Base-by-base conservation (phyloP, 768 basidiomycete species). In the Podaxis sp. region DNA sequence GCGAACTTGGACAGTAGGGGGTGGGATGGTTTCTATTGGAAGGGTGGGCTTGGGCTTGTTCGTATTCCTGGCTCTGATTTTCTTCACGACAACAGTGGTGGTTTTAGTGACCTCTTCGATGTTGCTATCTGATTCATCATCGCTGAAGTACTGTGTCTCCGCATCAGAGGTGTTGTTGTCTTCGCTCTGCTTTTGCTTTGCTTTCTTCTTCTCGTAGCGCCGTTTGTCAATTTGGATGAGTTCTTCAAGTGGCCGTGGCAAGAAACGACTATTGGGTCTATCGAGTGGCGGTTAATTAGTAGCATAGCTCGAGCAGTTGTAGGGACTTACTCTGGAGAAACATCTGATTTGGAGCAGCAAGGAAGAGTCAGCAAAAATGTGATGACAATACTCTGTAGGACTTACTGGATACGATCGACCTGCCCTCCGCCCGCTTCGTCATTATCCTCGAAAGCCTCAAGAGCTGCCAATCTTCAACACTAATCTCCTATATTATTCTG, bases 351-450 rank as follows among this genome's bases (percentile, higher is more conserved):
- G 67, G 59, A 74, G 75, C 51, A 75, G 76, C 75, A 39, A 4
- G 19, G 19, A 64, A 46, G 33, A 40, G 22, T 51, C 49, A 44
- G 33, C 36, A 7, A 30, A 19, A n/a, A 46, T 46, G 19, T 8
- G 51, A 17, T 26, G 22, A 3, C 12, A 54, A 59, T 40, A 24
- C 39, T 26, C 9, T 17, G 9, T 28, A 48, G 13, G 8, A 73
- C 80, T 63, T 65, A 83, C 82, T 84, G 6, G 74, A 70, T 6
- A 77, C 81, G 64, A 83, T 75, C 5, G 81, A 76, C 53, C 77
- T 79, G 57, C 80, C 77, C 69, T 77, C 80, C 1, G 81, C 75
- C 42, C 80, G 72, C 64, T 81, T 77, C 12, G 76, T 80, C 48
- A 80, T 68, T 24, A 80, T 70, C 53, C 77, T 72, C 11, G 79